A percentile compares a stretch with the other conserved stretches of the same genome.
Evolutionary conservation across 805 yeast species (phyloP).

Genomic region (Saturnispora saitoi): DNA sequence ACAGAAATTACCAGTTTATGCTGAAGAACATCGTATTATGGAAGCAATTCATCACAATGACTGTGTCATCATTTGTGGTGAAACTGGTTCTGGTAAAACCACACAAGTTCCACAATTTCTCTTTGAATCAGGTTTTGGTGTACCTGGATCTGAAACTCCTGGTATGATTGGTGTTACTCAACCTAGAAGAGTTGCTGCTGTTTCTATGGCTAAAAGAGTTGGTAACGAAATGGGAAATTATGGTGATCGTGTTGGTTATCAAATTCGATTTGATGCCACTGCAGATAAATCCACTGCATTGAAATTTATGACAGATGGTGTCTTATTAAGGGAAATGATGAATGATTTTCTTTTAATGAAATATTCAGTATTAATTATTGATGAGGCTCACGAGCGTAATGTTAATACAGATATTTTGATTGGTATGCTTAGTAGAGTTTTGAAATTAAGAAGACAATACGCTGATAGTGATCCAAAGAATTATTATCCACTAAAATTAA

Average conservation of each 20-base stretch:
- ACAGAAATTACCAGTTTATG: constrained; percentile 74
- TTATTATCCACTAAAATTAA: constrained; percentile 61
- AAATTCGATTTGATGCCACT: constrained; percentile 71
- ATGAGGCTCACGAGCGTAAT: constrained; percentile 97
- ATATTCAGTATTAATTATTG: constrained; percentile 82
- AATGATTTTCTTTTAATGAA: constrained; percentile 69
- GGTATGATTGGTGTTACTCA: constrained; percentile 97
- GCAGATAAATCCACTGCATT: constrained; percentile 57
- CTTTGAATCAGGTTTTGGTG: constrained; percentile 87
- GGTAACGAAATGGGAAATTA: constrained; percentile 67
- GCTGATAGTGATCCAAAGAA: constrained; percentile 38
- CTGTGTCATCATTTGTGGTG: constrained; percentile 88
- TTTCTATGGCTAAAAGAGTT: constrained; percentile 82
- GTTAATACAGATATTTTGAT: constrained; percentile 92
- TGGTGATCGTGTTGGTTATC: constrained; percentile 64
- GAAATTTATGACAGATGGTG: constrained; percentile 94
- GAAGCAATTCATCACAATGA: constrained; percentile 92
- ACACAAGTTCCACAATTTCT: constrained; percentile 97
- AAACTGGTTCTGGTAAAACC: constrained; percentile 97
- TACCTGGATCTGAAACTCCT: constrained; percentile 49
- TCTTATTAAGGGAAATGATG: constrained; percentile 86
- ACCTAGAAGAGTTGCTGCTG: constrained; percentile 91
- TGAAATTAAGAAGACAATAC: constrained; percentile 57
- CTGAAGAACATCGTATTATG: constrained; percentile 89
- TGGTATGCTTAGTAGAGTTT: constrained; percentile 87